phyloP scores from a whole-genome alignment of 257 asterid genomes.

The Lycium barbarum region DNA sequence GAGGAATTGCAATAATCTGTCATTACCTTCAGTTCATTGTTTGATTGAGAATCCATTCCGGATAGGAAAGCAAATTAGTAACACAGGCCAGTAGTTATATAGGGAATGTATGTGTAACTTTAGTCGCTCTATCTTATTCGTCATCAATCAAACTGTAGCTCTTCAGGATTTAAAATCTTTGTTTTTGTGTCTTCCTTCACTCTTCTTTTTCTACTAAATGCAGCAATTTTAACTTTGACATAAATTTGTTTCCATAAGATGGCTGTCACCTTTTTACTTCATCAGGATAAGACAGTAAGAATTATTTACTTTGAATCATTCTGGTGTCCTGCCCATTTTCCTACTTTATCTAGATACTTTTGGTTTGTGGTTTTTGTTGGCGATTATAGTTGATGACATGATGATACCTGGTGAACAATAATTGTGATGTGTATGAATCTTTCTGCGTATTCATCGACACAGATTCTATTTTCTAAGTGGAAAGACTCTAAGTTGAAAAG shows the following conservation, averaged over 20 bases:
- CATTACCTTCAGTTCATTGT: not conserved
- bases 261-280: not conserved
- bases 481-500: too few relatives aligned
- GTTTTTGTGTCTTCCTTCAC: not conserved
- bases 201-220: too few relatives aligned
- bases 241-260: not conserved
- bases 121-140: not conserved
- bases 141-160: not conserved
- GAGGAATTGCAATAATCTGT: too few relatives aligned
- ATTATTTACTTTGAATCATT: too few relatives aligned
- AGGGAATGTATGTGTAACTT: not conserved
- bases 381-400: not conserved
- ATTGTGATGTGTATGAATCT: not conserved
- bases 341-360: not conserved
- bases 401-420: not conserved
- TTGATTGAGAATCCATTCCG: not conserved
- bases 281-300: not conserved
- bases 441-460: not conserved
- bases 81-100: not conserved
- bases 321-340: too few relatives aligned
- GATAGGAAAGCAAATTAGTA: not conserved
- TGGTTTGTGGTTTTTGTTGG: not conserved
- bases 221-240: too few relatives aligned
- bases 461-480: too few relatives aligned
- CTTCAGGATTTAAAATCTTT: not conserved